Base-by-base conservation (phyloP, 2,329 filamentous ascomycete species). In the Trichoderma afroharzianum region DNA sequence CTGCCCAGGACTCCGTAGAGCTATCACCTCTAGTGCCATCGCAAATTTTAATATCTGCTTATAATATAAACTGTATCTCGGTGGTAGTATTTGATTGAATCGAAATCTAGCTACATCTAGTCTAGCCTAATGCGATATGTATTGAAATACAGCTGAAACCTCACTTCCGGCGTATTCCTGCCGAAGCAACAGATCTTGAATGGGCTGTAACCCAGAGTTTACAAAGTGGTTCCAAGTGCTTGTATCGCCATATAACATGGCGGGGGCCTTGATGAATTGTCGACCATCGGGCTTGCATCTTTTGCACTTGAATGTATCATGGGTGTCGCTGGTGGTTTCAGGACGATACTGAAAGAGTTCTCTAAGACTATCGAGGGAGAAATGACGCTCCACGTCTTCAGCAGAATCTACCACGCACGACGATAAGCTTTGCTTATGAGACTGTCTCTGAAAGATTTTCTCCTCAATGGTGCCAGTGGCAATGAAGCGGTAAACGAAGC, bases 221-320 rank as follows among this genome's bases (percentile, higher is more conserved):
- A 92, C 88, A 82, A 98, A 97, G 81, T 99, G 96, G 78, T 99
- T 99, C 96, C 96, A 99, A n/a, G 94, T 95, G 82, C 94, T 98
- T 26, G 96, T 98, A 78, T 99, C 96, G 67, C 96, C 96, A 78
- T 99, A 99, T 72, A 99, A 84, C 91, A 98, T 95, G 1, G 96
- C 96, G 4, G 93, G 93, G 1, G 95, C 94, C 81, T 98, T 98
- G 78, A 98, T 88, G 74, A 88, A 89, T 82, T 99, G 96, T 73
- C 88, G 91, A 0, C 95, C 95, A 77, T 97, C 93, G 1, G 93
- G 91, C 77, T 92, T 93, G 81, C 96, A 99, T 53, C 96, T 87
- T 84, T 97, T 98, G 81, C 96, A 99, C 83, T 97, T 98, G 87
- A 99, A 98, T 0, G 95, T 98, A 78, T 98, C 96, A 80, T 99